Evolutionary conservation across 805 yeast genomes (phyloP).

Genomic region (Blastobotrys parvus): DNA sequence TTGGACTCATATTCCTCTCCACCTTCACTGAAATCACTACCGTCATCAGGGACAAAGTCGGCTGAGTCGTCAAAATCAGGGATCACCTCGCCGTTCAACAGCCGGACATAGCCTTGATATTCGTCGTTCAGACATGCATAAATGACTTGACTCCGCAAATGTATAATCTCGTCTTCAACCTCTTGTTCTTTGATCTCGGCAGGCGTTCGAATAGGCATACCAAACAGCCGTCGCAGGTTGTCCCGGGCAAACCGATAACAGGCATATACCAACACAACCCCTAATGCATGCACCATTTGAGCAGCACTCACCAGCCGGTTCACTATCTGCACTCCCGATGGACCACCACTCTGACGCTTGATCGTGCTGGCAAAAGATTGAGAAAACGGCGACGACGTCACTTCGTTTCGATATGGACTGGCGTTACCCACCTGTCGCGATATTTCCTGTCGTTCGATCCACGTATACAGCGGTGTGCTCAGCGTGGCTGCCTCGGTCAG

Average conservation of each 20-base stretch:
- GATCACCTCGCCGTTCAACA: constrained; percentile 25
- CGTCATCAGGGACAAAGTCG: constrained; percentile 24
- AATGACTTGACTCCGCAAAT: constrained; percentile 7
- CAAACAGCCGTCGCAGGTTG: constrained; percentile 5
- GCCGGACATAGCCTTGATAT: constrained; percentile 17
- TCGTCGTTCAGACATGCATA: constrained; percentile 13
- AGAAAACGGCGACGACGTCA: constrained; percentile 33
- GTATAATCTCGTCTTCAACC: constrained; percentile 1
- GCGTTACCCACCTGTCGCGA: background rate
- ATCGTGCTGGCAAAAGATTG: no score
- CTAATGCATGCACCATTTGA: constrained; percentile 10
- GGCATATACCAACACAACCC: background rate
- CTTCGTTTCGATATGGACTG: constrained; percentile 45
- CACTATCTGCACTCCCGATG: constrained; percentile 8
- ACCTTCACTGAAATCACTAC: constrained; percentile 15
- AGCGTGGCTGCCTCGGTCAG: constrained; percentile 48
- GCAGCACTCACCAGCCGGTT: constrained; percentile 9
- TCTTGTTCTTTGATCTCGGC: constrained; percentile 4
- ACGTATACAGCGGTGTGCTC: constrained; percentile 43
- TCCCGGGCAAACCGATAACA: background rate
- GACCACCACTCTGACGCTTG: no score
- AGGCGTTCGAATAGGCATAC: background rate
- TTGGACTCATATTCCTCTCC: constrained; percentile 16
- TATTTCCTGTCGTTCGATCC: constrained; percentile 36
- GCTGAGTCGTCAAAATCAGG: constrained; percentile 34